Base-by-base conservation (phyloP, 345 rosid species). In the Citrus hindsii region DNA sequence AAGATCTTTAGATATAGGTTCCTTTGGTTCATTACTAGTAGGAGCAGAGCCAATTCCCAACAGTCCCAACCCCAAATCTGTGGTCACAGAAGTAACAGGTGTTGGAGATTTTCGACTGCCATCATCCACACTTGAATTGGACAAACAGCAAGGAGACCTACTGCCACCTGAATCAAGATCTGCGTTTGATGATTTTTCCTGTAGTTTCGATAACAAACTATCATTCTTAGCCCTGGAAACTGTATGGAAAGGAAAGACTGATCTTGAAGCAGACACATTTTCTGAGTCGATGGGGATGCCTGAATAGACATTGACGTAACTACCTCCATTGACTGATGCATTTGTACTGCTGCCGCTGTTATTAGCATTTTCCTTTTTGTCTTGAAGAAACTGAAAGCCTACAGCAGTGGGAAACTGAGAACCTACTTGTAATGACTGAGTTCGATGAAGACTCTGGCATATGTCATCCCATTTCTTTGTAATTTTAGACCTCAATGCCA, bases 61-160 rank as follows among this genome's bases (percentile, higher is more conserved):
- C 32, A 85, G 75, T 70, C 87, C 86, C 82, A 87, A 85, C 37
- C 92, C 87, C 48, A 92, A 81, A 82, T 88, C 92, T 19, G 92
- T 88, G 4, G 89, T 88, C 68, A 86, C 86, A 61, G 91, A 89
- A 77, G 87, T 85, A 27, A 30, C 84, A 1, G 91, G 86, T 24
- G 87, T 68, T 32, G 89, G 86, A 65, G 92, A 91, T 68, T 85
- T 78, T 71, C 48, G 87, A 74, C 79, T 74, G 40, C 73, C 82
- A 81, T 87, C 86, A 46, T 71, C 89, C 38, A 63, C 42, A 25
- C 86, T 81, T 22, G 88, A 88, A 82, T 80, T 84, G 53, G 90
- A 89, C 59, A 87, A 82, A 56, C 85, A 84, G 77, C 72, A 59
- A 56, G 84, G 86, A 66, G 85, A 84, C 37, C 74, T 75, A 28